These are phyloP conservation scores for Crepidotus variabilis DNA, from an alignment of 768 basidiomycete species.

Conservation along the genomic window DNA sequence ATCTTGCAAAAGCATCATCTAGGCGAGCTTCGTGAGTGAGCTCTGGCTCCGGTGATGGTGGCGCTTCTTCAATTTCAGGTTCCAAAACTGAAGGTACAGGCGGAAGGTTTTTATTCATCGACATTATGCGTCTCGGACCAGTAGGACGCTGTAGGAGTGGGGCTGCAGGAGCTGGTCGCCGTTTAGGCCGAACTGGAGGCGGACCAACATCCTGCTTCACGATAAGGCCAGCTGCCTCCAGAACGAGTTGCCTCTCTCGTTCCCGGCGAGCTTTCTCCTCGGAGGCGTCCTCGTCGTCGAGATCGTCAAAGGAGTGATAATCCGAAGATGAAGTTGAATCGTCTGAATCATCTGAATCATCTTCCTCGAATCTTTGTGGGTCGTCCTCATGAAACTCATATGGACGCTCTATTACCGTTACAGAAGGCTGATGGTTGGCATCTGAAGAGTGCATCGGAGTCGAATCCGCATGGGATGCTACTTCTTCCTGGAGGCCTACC, in stretches of 20 bases:
- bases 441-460: neutral
- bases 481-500: neutral
- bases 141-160: constrained; percentile 22
- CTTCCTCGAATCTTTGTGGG: constrained; percentile 2
- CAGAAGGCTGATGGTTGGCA: neutral
- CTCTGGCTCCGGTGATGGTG: constrained; percentile 13
- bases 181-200: constrained; percentile 39
- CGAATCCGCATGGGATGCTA: neutral
- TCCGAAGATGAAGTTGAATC: constrained; percentile 34
- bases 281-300: constrained; percentile 29
- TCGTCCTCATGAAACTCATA: neutral
- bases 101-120: constrained; percentile 47
- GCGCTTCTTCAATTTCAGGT: constrained; percentile 7
- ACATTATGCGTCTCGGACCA: neutral
- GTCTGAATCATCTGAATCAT: constrained; percentile 17
- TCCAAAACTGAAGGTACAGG: constrained; percentile 37
- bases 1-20: constrained; percentile 88
- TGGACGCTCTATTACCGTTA: neutral
- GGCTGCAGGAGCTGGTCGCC: constrained; percentile 50
- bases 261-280: constrained; percentile 61
- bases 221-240: constrained; percentile 87
- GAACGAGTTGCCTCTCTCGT: constrained; percentile 71
- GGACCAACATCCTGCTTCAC: constrained; percentile 59
- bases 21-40: constrained; percentile 42
- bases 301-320: constrained; percentile 36